These are phyloP conservation scores for Mycena capillaripes DNA, from an alignment of 768 basidiomycete genomes.

Conservation along the genomic window DNA sequence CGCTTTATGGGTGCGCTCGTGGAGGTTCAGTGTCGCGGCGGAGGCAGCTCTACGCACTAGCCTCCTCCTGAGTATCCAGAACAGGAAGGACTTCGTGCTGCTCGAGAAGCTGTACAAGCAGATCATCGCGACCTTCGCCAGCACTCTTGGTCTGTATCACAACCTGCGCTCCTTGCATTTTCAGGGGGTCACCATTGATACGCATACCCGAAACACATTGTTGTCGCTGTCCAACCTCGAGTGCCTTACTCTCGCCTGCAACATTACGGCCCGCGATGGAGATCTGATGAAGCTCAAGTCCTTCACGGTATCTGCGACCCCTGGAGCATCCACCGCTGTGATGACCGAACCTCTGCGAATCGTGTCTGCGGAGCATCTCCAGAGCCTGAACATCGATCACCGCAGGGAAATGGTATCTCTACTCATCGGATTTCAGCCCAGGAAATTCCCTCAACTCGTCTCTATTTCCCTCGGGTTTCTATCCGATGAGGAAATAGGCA, in stretches of 20 bases:
- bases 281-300: background rate
- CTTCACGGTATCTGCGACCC: background rate
- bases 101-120: background rate
- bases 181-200: background rate
- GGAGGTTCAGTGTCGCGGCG: background rate
- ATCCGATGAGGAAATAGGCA: background rate
- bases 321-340: background rate
- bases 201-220: background rate
- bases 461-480: background rate
- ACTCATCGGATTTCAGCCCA: background rate
- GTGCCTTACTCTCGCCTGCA: background rate
- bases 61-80: background rate
- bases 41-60: background rate
- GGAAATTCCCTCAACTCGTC: background rate
- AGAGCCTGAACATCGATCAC: background rate
- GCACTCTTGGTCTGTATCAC: background rate
- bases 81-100: background rate
- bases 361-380: background rate
- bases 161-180: background rate
- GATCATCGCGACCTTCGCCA: background rate
- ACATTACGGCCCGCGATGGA: background rate
- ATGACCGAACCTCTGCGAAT: background rate
- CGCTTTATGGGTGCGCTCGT: background rate
- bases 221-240: background rate
- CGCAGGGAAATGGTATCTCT: background rate